These are phyloP conservation scores for Eimeria maxima DNA, from an alignment of 169 alveolate genomes.

Conservation along the genomic window DNA sequence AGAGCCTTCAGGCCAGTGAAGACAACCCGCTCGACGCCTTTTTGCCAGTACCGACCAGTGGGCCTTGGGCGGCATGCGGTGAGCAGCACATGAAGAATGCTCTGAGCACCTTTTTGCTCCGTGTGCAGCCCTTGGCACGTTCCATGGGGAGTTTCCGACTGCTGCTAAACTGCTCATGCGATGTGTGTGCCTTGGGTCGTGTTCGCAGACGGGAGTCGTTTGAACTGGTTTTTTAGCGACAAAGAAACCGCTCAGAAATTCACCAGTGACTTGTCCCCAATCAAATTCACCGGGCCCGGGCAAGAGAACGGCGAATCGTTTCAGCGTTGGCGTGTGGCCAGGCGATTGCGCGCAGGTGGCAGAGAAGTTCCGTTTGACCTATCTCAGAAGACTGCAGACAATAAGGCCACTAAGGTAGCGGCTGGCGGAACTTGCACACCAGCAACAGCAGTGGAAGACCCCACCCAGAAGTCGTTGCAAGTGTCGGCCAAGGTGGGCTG, in stretches of 20 bases:
- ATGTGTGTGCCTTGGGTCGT: neutral
- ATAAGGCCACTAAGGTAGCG: neutral
- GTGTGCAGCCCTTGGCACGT: neutral
- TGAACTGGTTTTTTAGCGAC: slow-evolving; percentile 49
- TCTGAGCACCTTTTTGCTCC: neutral
- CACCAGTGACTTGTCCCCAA: slow-evolving; percentile 11
- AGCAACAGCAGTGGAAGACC: slow-evolving; percentile 1
- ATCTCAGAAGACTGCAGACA: neutral
- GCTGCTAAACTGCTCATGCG: neutral
- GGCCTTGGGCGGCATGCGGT: slow-evolving; percentile 75
- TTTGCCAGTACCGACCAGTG: slow-evolving; percentile 66
- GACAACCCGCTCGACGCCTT: slow-evolving; percentile 20
- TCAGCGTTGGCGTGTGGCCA: slow-evolving; percentile 57
- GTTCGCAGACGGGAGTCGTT: slow-evolving; percentile 50
- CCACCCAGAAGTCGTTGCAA: slow-evolving; percentile 26
- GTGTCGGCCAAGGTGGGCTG: slow-evolving; percentile 62
- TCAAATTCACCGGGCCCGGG: slow-evolving; percentile 53
- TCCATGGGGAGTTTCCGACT: neutral
- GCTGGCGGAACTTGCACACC: slow-evolving; percentile 6
- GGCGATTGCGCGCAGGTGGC: slow-evolving; percentile 11
- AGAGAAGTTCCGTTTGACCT: neutral
- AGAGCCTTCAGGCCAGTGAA: neutral
- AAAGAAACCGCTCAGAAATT: slow-evolving; percentile 19
- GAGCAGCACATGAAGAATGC: neutral
- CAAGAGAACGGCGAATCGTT: slow-evolving; percentile 33